Evolutionary conservation across 1,139 yeast genomes (phyloP).

Genomic region (Hyphopichia burtonii): DNA sequence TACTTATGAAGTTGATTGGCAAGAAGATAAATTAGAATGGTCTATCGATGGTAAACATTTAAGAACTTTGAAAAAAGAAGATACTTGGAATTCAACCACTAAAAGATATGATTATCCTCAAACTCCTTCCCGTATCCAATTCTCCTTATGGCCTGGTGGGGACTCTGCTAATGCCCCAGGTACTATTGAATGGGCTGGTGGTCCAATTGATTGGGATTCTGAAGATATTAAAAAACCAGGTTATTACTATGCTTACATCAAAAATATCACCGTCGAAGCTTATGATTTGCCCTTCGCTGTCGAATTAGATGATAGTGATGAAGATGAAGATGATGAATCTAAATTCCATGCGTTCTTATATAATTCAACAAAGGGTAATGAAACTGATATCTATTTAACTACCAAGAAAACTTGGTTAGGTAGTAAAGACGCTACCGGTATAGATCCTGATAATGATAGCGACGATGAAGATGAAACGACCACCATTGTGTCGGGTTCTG

Average conservation of each 20-base stretch:
- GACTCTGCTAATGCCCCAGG: conserved; percentile 62
- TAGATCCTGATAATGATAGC: conserved; percentile 49
- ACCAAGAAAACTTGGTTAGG: conserved; percentile 62
- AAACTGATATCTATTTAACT: conserved; percentile 53
- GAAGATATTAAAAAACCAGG: conserved; percentile 71
- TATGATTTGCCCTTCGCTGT: conserved; percentile 64
- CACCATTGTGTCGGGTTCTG: conserved; percentile 12
- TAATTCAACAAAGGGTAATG: conserved; percentile 47
- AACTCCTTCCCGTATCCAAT: conserved; percentile 83
- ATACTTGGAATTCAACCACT: conserved; percentile 67
- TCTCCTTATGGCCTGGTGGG: conserved; percentile 95
- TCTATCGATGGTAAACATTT: conserved; percentile 65
- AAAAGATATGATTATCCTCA: conserved; percentile 72
- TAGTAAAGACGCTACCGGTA: conserved; percentile 61
- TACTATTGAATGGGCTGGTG: conserved; percentile 94
- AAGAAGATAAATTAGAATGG: conserved; percentile 72
- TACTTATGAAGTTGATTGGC: conserved; percentile 82
- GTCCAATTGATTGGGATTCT: conserved; percentile 78
- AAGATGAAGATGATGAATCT: conserved; percentile 35
- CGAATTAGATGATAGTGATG: conserved; percentile 24
- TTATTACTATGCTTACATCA: conserved; percentile 68
- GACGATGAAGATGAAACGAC: conserved; percentile 8
- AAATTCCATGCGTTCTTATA: conserved; percentile 53
- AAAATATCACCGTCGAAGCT: conserved; percentile 60
- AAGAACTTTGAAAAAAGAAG: conserved; percentile 64